A percentile compares a stretch with the other conserved stretches of the same genome.
phyloP scores from a whole-genome alignment of 345 rosid species.

The Linum usitatissimum region DNA sequence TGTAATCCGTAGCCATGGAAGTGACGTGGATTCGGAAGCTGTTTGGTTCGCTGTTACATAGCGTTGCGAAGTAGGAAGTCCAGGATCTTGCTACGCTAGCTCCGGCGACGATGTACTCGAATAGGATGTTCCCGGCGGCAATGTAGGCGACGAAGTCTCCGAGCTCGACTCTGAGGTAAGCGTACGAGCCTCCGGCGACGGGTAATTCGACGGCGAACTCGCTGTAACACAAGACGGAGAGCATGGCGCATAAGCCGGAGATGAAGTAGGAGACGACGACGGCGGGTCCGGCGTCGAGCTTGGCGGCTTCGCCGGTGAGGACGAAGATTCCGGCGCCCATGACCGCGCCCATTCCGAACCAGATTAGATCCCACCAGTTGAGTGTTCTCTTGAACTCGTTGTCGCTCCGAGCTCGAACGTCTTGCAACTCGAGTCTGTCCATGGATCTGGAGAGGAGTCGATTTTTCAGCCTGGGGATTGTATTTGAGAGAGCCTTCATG shows the following conservation, averaged over 20 bases:
- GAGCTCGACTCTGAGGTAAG: slow-evolving; percentile 29
- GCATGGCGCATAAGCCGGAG: slow-evolving; percentile 37
- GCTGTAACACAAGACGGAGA: slow-evolving; percentile 46
- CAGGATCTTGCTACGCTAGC: slow-evolving; percentile 16
- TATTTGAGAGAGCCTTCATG: slow-evolving; percentile 37
- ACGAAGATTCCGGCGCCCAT: slow-evolving; percentile 62
- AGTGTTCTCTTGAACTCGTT: slow-evolving; percentile 48
- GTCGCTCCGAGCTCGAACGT: slow-evolving; percentile 38
- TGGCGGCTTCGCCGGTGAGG: slow-evolving; percentile 52
- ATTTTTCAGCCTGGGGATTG: slow-evolving; percentile 42
- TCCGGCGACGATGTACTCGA: slow-evolving; percentile 17
- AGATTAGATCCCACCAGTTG: slow-evolving; percentile 56
- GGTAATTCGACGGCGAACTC: slow-evolving; percentile 48
- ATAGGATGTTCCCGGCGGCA: slow-evolving; percentile 21
- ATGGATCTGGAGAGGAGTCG: slow-evolving; percentile 37
- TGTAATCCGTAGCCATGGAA: slow-evolving; percentile 13
- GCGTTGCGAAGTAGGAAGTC: slow-evolving; percentile 20
- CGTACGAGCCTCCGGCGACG: slow-evolving; percentile 48
- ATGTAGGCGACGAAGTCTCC: slow-evolving; percentile 22
- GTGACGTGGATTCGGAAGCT: slow-evolving; percentile 15
- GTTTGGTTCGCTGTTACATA: slow-evolving; percentile 12
- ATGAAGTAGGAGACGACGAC: slow-evolving; percentile 39
- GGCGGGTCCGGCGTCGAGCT: slow-evolving; percentile 38
- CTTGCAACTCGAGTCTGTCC: slow-evolving; percentile 39
- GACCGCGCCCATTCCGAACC: slow-evolving; percentile 56